Evolutionary conservation across 2,329 filamentous ascomycete genomes (phyloP).

Genomic region (Epichloe coenophiala): DNA sequence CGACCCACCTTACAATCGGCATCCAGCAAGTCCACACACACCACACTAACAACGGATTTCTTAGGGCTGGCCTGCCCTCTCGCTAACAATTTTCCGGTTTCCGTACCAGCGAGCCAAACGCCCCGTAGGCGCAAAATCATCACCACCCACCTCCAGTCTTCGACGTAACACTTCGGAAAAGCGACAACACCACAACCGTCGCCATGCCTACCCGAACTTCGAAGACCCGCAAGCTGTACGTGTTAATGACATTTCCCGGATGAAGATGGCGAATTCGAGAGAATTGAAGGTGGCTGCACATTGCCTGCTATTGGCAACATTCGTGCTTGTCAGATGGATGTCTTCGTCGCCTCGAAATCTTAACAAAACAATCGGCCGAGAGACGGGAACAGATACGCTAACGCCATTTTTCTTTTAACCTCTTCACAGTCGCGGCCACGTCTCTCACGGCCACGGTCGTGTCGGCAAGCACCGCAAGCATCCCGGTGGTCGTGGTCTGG

Average conservation of each 20-base stretch:
- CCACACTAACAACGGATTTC: neutral
- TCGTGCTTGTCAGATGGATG: neutral
- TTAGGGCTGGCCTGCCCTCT: constrained; percentile 31
- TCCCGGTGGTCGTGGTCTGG: constrained; percentile 70
- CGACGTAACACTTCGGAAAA: constrained; percentile 25
- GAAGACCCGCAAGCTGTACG: constrained; percentile 69
- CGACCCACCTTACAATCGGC: neutral
- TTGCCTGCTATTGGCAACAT: constrained; percentile 13
- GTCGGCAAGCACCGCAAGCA: constrained; percentile 98
- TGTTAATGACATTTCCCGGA: constrained; percentile 16
- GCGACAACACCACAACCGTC: constrained; percentile 33
- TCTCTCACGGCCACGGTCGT: constrained; percentile 96
- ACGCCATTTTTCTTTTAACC: neutral
- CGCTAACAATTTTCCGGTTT: constrained; percentile 22
- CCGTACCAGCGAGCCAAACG: constrained; percentile 13
- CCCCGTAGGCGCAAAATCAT: constrained; percentile 24
- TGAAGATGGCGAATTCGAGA: neutral
- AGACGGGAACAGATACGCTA: neutral
- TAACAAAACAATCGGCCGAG: neutral
- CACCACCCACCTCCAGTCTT: constrained; percentile 22
- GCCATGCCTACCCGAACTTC: constrained; percentile 62
- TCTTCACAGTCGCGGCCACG: constrained; percentile 72
- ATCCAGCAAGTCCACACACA: neutral
- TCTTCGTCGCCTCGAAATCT: neutral
- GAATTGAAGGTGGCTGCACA: constrained; percentile 1